A percentile compares a stretch with the other conserved stretches of the same genome.
These are phyloP conservation scores for Silene conica DNA, from an alignment of 148 eudicot species.

Conservation along the genomic window DNA sequence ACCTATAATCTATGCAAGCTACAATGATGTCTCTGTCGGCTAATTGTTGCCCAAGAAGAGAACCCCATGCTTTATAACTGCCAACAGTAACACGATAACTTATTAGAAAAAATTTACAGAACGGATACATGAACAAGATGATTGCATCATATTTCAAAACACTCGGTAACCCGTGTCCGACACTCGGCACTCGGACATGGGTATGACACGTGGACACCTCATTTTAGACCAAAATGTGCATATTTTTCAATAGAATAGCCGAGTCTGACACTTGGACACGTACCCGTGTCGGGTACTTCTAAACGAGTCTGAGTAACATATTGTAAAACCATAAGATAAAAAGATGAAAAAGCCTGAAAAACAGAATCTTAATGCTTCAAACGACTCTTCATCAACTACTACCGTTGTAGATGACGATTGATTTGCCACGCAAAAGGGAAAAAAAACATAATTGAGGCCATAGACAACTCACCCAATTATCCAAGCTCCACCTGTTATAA, in stretches of 20 bases:
- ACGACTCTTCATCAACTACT: neutral
- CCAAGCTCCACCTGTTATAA: conserved; percentile 99
- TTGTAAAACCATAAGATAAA: neutral
- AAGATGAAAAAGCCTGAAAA: neutral
- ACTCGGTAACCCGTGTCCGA: too few species aligned
- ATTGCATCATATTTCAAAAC: too few species aligned
- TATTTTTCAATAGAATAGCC: too few species aligned
- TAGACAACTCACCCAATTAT: conserved; percentile 78
- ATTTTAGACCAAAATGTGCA: too few species aligned
- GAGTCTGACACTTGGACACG: too few species aligned
- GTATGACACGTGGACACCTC: too few species aligned
- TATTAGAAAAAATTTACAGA: conserved; percentile 11
- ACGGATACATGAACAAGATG: neutral
- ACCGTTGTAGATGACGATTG: neutral
- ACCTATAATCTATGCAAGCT: conserved; percentile 97
- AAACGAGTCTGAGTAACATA: too few species aligned
- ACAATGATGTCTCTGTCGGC: conserved; percentile 89
- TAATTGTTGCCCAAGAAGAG: conserved; percentile 83
- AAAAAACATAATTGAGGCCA: neutral
- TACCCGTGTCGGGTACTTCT: too few species aligned
- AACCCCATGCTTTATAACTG: conserved; percentile 99
- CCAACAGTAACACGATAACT: conserved; percentile 9
- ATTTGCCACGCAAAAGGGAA: neutral
- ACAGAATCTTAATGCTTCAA: neutral
- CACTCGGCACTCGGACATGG: too few species aligned